Percentiles rank a stretch among this genome's conserved stretches.
Conservation (phyloP, 352 stramenopile genomes). For the Thraustotheca clavata region DNA sequence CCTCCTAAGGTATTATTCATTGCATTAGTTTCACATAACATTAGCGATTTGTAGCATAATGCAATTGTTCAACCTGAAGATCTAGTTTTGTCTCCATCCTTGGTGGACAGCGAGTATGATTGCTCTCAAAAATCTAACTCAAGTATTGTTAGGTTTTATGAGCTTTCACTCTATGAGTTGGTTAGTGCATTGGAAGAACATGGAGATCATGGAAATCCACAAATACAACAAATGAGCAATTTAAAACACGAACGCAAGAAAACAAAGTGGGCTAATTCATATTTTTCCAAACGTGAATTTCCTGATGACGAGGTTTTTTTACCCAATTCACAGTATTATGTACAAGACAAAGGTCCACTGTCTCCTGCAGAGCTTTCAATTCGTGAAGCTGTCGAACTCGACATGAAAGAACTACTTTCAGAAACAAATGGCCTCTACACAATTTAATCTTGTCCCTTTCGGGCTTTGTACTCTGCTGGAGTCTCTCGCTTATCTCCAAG, state of each 20-base stretch:
- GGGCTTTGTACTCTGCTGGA: slow-evolving; percentile 65
- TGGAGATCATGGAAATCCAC: neutral
- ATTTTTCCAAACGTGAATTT: neutral
- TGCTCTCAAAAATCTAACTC: too few relatives aligned
- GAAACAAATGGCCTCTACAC: neutral
- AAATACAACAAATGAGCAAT: too few relatives aligned
- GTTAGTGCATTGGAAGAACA: slow-evolving; percentile 8
- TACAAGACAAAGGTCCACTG: neutral
- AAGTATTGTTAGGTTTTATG: slow-evolving; percentile 19
- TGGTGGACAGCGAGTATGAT: slow-evolving; percentile 17
- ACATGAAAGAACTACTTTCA: neutral
- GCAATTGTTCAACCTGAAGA: too few relatives aligned
- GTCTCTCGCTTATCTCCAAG: slow-evolving; percentile 65
- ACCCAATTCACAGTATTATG: too few relatives aligned
- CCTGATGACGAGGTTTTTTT: neutral
- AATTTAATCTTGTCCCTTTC: slow-evolving; percentile 5
- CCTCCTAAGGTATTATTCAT: too few relatives aligned
- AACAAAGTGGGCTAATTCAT: neutral
- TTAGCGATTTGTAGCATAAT: too few relatives aligned
- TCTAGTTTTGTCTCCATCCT: neutral
- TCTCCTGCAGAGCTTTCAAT: neutral
- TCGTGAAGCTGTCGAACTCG: neutral
- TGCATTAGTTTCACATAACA: too few relatives aligned
- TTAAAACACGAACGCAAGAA: too few relatives aligned
- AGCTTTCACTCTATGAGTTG: slow-evolving; percentile 11